Percentiles rank a stretch among this genome's conserved stretches.
Evolutionary conservation across 805 yeast species (phyloP).

Genomic region (Saturnispora serradocipensis): DNA sequence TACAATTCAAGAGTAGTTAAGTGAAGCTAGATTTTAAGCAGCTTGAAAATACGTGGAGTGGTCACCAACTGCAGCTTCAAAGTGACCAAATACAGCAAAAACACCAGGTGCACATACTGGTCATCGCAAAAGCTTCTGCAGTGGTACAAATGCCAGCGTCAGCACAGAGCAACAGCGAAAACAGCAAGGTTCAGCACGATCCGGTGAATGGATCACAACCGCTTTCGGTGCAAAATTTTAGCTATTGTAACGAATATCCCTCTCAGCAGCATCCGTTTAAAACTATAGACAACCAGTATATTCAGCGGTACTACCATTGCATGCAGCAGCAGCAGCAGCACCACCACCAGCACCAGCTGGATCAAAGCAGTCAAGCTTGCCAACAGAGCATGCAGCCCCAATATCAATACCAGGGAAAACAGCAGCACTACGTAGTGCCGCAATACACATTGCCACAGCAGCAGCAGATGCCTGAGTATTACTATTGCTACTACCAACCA

Average conservation of each 20-base stretch:
- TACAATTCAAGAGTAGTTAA: no score
- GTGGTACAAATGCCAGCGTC: background rate
- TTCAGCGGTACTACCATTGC: background rate
- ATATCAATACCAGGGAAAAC: background rate
- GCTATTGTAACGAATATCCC: background rate
- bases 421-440: background rate
- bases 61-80: no score
- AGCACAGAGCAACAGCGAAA: background rate
- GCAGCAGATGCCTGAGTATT: background rate
- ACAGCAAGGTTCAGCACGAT: background rate
- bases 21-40: no score
- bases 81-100: no score
- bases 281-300: background rate
- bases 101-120: background rate
- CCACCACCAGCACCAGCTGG: background rate
- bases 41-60: no score
- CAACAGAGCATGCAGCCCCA: background rate
- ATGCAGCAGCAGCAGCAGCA: background rate
- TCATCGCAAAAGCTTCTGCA: background rate
- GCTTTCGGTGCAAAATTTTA: background rate
- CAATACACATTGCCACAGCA: background rate
- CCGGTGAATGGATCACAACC: background rate
- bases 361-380: no score
- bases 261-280: background rate
- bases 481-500: background rate